Evolutionary conservation across 345 rosid species (phyloP).

Genomic region (Hypericum androsaemum): DNA sequence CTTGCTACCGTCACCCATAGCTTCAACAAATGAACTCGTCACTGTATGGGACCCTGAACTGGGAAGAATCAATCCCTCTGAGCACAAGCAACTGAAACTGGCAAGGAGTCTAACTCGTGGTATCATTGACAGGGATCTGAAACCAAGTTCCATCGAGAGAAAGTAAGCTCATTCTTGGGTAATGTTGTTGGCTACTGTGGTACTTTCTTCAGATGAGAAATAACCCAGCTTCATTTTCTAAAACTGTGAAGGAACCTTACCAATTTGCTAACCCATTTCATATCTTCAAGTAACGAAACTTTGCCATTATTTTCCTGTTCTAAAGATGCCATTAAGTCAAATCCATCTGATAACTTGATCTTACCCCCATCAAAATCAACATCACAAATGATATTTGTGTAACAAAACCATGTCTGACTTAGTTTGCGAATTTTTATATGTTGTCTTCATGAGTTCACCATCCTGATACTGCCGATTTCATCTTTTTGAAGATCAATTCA

Average conservation of each 20-base stretch:
- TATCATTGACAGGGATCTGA: slow-evolving; percentile 94
- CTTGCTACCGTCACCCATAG: slow-evolving; percentile 68
- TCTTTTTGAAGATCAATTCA: slow-evolving; percentile 59
- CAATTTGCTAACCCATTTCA: too few species aligned
- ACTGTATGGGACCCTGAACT: slow-evolving; percentile 91
- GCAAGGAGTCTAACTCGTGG: slow-evolving; percentile 97
- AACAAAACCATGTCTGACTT: too few species aligned
- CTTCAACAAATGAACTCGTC: slow-evolving; percentile 89
- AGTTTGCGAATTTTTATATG: not conserved
- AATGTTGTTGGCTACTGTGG: too few species aligned
- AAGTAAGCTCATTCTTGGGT: slow-evolving; percentile 43
- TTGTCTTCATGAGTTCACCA: not conserved
- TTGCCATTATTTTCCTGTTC: too few species aligned
- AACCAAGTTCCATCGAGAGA: slow-evolving; percentile 70
- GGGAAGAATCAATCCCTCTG: slow-evolving; percentile 91
- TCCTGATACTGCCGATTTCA: not conserved
- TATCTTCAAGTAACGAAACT: too few species aligned
- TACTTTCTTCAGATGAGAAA: too few species aligned
- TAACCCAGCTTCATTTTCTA: too few species aligned
- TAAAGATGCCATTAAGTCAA: too few species aligned
- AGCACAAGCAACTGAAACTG: slow-evolving; percentile 93
- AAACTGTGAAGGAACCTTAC: too few species aligned
- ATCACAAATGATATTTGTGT: too few species aligned
- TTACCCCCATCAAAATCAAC: too few species aligned
- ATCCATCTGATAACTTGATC: too few species aligned